Conservation (phyloP, 176 grass and related monocot species). For the Paspalum notatum region DNA sequence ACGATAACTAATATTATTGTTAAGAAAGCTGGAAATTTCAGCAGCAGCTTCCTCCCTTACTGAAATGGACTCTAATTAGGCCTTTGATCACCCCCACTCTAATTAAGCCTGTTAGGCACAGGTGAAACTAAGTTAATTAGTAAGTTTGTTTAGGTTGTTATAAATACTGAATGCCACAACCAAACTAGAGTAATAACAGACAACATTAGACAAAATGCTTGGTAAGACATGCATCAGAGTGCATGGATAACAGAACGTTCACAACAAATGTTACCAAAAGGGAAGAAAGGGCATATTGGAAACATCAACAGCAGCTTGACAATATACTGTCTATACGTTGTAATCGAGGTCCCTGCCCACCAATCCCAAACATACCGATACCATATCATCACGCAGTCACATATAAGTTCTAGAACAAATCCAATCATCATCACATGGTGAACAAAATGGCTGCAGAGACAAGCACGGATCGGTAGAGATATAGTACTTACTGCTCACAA, state of each 20-base stretch:
- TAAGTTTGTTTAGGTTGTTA: no score
- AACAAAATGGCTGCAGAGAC: neutral
- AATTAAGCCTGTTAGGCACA: no score
- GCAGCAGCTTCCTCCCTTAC: no score
- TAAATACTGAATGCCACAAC: neutral
- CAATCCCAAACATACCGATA: neutral
- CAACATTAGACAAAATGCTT: neutral
- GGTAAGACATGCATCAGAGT: neutral
- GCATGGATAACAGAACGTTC: neutral
- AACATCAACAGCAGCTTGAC: neutral
- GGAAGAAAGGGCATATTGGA: neutral
- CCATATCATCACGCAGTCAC: neutral
- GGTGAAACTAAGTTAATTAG: no score
- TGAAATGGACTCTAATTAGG: no score
- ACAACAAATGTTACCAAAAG: neutral
- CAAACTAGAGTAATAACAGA: neutral
- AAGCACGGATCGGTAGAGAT: no score
- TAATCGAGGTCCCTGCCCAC: no score
- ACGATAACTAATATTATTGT: no score
- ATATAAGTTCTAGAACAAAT: neutral
- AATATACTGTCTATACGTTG: no score
- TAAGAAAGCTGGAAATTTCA: no score
- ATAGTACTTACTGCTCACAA: constrained; percentile 59
- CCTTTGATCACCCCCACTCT: no score
- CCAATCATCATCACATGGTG: neutral